A percentile compares a stretch with the other conserved stretches of the same genome.
These are phyloP conservation scores for Globisporangium takayamanum DNA, from an alignment of 352 stramenopile genomes.

Conservation along the genomic window DNA sequence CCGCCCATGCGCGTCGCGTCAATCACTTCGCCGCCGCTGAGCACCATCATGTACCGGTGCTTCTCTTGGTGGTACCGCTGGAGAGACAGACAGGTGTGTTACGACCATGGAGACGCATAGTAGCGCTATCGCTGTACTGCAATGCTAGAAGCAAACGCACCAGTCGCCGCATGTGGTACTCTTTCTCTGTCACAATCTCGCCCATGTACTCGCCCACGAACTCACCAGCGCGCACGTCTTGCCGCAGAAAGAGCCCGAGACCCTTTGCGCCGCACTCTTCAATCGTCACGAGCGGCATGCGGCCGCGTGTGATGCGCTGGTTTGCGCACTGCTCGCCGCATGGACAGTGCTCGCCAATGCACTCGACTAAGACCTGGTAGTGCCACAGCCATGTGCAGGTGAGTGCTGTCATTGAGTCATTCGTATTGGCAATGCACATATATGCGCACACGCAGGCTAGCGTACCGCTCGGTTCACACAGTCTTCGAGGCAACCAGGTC, in stretches of 20 bases:
- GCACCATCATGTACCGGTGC: slow-evolving; percentile 81
- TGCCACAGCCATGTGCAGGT: background rate
- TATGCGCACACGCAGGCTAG: background rate
- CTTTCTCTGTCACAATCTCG: slow-evolving; percentile 78
- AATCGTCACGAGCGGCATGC: slow-evolving; percentile 46
- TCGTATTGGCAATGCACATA: background rate
- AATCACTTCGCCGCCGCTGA: slow-evolving; percentile 82
- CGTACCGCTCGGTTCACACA: slow-evolving; percentile 70
- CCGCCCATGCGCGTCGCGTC: slow-evolving; percentile 88
- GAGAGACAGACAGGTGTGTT: background rate
- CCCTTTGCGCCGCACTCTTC: slow-evolving; percentile 59
- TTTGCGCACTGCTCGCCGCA: slow-evolving; percentile 65
- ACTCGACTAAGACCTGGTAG: slow-evolving; percentile 61
- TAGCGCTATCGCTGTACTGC: background rate
- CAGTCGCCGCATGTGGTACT: slow-evolving; percentile 73
- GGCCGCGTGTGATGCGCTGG: slow-evolving; percentile 61
- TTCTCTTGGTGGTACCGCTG: slow-evolving; percentile 82
- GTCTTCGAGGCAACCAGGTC: slow-evolving; percentile 59
- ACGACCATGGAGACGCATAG: background rate
- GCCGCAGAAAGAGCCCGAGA: slow-evolving; percentile 38
- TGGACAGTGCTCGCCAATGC: slow-evolving; percentile 47
- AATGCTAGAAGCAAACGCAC: slow-evolving; percentile 20
- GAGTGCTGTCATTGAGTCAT: background rate
- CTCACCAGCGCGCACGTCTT: slow-evolving; percentile 46
- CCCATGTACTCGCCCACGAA: slow-evolving; percentile 83